Evolutionary conservation across 176 grass and related monocot species (phyloP).

Genomic region (Aegilops sharonensis): DNA sequence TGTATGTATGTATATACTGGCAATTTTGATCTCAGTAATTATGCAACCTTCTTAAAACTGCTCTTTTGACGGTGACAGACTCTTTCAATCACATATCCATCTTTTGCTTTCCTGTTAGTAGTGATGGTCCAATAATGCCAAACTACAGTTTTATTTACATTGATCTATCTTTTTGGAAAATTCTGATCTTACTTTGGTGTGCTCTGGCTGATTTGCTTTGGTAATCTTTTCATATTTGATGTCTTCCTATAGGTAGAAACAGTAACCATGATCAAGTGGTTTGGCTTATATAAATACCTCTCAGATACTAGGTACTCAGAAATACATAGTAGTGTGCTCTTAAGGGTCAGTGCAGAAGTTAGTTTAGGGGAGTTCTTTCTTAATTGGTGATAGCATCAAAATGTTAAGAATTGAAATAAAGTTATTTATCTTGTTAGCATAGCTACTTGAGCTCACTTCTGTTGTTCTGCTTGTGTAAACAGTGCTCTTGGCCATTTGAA

Average conservation of each 20-base stretch:
- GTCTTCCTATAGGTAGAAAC: neutral
- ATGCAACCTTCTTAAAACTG: neutral
- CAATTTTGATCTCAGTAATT: neutral
- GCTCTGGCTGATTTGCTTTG: neutral
- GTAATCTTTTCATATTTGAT: constrained; percentile 11
- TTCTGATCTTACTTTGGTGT: neutral
- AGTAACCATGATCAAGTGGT: neutral
- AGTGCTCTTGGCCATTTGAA: constrained; percentile 64
- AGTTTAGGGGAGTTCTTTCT: neutral
- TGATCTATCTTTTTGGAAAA: neutral
- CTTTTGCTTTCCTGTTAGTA: neutral
- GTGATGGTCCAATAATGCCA: neutral
- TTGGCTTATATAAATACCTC: neutral
- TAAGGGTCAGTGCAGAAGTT: constrained; percentile 4
- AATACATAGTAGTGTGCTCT: neutral
- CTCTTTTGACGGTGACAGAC: neutral
- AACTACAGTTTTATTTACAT: constrained; percentile 15
- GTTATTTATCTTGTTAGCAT: constrained; percentile 2
- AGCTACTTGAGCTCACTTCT: neutral
- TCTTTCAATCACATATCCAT: neutral
- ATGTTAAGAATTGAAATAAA: neutral
- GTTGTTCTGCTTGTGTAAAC: constrained; percentile 30
- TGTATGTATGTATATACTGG: neutral
- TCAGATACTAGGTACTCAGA: neutral
- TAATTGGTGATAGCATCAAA: constrained; percentile 8